phyloP scores from a whole-genome alignment of 2,329 filamentous ascomycete genomes.

The Cordyceps javanica region DNA sequence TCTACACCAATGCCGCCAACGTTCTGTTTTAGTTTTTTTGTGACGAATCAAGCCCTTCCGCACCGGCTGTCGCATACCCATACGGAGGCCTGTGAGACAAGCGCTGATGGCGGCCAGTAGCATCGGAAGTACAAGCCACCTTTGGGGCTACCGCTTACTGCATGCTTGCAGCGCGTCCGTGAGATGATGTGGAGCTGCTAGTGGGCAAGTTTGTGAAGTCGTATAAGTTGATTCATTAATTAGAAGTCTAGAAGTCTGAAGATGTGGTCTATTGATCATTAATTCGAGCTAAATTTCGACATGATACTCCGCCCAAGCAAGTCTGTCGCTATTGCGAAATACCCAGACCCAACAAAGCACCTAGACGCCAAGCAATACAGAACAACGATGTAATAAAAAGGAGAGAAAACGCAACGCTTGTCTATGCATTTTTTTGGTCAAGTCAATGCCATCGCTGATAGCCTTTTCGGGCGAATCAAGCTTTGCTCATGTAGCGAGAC shows the following conservation, averaged over 20 bases:
- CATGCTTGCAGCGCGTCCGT: background rate
- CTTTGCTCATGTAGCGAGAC: constrained; percentile 5
- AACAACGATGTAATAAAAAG: background rate
- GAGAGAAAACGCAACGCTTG: background rate
- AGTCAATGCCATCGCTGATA: background rate
- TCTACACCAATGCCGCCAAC: background rate
- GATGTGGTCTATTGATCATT: background rate
- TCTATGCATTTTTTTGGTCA: background rate
- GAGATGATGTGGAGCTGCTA: background rate
- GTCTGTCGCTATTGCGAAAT: background rate
- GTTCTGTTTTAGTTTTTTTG: too few relatives aligned
- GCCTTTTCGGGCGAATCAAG: background rate
- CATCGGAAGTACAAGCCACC: too few relatives aligned
- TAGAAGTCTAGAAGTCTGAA: background rate
- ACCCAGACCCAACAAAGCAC: background rate
- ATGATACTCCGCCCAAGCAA: background rate
- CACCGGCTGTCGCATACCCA: background rate
- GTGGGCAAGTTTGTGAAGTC: background rate
- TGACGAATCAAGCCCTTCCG: background rate
- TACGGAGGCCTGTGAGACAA: background rate
- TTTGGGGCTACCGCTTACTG: background rate
- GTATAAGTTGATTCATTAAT: background rate
- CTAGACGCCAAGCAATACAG: background rate
- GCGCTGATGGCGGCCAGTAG: background rate
- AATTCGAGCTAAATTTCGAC: background rate